Conservation (phyloP, 306 rosid species). For the Sicyos edulis region DNA sequence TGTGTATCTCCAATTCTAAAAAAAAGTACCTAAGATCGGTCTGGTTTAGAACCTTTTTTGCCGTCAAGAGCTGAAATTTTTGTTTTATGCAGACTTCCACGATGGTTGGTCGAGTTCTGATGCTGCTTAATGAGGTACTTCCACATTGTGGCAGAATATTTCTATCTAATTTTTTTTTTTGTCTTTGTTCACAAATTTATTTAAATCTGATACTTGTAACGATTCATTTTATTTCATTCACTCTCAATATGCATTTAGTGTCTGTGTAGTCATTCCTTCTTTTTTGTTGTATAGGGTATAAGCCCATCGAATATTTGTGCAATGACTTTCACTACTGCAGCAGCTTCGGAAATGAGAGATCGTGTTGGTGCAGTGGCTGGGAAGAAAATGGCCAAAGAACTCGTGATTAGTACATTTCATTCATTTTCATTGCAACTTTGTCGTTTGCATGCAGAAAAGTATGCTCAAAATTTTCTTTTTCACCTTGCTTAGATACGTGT, state of each 20-base stretch:
- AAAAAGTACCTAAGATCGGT: neutral
- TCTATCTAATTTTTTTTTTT: constrained; percentile 20
- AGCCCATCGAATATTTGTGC: constrained; percentile 70
- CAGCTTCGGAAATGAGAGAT: constrained; percentile 95
- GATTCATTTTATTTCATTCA: neutral
- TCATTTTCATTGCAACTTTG: constrained; percentile 94
- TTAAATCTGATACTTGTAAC: neutral
- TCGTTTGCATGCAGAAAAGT: constrained; percentile 86
- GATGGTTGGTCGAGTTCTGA: constrained; percentile 87
- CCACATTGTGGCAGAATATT: neutral
- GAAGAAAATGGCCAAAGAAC: constrained; percentile 67
- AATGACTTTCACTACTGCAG: constrained; percentile 95
- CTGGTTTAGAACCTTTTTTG: constrained; percentile 7
- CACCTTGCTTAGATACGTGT: constrained; percentile 1
- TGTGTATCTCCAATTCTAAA: neutral
- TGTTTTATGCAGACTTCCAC: constrained; percentile 71
- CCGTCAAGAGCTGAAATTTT: constrained; percentile 27
- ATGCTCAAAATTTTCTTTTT: constrained; percentile 27
- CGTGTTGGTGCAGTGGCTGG: constrained; percentile 81
- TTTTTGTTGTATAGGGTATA: constrained; percentile 49
- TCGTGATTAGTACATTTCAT: constrained; percentile 92
- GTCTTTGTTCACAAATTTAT: constrained; percentile 14
- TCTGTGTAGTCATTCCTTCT: constrained; percentile 15
- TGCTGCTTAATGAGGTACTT: constrained; percentile 79
- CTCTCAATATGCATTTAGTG: neutral